Conservation (phyloP, 129 eudicot genomes). For the Flaveria robusta region DNA sequence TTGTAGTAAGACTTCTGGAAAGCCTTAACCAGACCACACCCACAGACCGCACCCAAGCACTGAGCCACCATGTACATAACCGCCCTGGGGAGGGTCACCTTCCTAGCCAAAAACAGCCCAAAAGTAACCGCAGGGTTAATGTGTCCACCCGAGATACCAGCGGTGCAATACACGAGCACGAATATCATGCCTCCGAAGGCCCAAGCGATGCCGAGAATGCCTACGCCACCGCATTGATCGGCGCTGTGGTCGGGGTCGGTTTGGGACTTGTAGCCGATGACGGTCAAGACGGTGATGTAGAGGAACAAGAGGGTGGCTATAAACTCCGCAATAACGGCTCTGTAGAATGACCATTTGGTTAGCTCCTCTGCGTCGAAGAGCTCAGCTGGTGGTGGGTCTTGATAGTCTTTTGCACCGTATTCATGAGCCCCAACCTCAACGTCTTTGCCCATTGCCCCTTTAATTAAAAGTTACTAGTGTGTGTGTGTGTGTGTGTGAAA, state of each 20-base stretch:
- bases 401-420: conserved; percentile 53
- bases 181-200: conserved; percentile 87
- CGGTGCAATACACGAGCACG: conserved; percentile 74
- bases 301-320: conserved; percentile 65
- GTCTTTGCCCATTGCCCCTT: conserved; percentile 47
- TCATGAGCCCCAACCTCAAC: conserved; percentile 50
- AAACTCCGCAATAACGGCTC: conserved; percentile 71
- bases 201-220: conserved; percentile 83
- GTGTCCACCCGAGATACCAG: conserved; percentile 78
- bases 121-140: conserved; percentile 73
- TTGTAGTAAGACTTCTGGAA: conserved; percentile 54
- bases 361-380: conserved; percentile 57
- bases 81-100: conserved; percentile 56
- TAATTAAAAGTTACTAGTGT: background rate
- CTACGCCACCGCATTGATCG: conserved; percentile 64
- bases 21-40: conserved; percentile 63
- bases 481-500: background rate
- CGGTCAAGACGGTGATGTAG: conserved; percentile 67
- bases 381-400: conserved; percentile 66
- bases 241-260: conserved; percentile 34
- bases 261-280: conserved; percentile 69
- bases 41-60: conserved; percentile 72
- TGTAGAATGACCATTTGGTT: conserved; percentile 63
- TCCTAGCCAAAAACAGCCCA: conserved; percentile 62
- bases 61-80: conserved; percentile 63